phyloP scores from a whole-genome alignment of 768 basidiomycete genomes.

The Boletus rubescentipes region DNA sequence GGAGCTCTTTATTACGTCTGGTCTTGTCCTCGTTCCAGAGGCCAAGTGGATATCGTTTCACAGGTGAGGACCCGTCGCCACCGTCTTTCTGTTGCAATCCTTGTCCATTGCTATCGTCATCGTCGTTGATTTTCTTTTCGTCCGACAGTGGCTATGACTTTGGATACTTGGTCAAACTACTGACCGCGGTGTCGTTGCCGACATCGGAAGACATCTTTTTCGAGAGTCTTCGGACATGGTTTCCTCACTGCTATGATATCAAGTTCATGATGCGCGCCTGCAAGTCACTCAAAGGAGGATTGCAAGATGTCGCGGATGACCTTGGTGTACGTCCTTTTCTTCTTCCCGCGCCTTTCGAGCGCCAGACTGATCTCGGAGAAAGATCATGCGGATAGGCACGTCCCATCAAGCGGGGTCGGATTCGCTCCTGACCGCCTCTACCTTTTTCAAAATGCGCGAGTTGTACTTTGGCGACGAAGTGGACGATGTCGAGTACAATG shows the following conservation, averaged over 20 bases:
- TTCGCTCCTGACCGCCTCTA: constrained; percentile 86
- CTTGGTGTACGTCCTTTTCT: constrained; percentile 69
- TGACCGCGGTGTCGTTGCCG: constrained; percentile 84
- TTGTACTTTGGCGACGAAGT: constrained; percentile 89
- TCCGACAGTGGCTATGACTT: constrained; percentile 91
- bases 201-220: constrained; percentile 90
- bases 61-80: constrained; percentile 56
- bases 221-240: constrained; percentile 84
- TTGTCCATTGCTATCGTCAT: background rate
- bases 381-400: constrained; percentile 87
- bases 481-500: constrained; percentile 79
- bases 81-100: background rate
- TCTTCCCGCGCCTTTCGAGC: background rate
- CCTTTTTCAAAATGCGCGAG: constrained; percentile 95
- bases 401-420: constrained; percentile 99
- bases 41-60: constrained; percentile 98
- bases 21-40: constrained; percentile 84
- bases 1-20: constrained; percentile 95
- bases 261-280: constrained; percentile 92
- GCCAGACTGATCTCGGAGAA: background rate
- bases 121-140: background rate
- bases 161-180: constrained; percentile 94
- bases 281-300: constrained; percentile 78
- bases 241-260: constrained; percentile 96
- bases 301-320: constrained; percentile 96